Evolutionary conservation across 495 filamentous ascomycete genomes (phyloP), one percentile per base, ranked within the genome.

Genomic region (Penicillium diatomitis): DNA sequence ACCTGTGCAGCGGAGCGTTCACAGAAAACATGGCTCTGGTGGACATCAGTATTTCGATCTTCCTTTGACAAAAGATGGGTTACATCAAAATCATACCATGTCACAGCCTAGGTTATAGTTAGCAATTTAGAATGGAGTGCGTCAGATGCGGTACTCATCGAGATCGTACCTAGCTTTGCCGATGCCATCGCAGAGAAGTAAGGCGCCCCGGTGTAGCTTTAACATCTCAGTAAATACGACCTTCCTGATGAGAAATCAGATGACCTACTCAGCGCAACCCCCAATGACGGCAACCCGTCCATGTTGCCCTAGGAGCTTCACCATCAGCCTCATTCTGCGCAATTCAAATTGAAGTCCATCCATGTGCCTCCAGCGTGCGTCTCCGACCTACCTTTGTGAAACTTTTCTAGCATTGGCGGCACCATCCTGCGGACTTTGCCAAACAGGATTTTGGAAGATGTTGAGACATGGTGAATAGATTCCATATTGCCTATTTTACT

Each of bases 121-220:
- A 49, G 20, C 9, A 9, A 8, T n/a, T 3, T 3, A 2, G 20
- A 20, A 20, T 20, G 20, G 20, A 20, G 20, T 20, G 20, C 20
- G 0, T 20, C 20, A 20, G 20, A 20, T 20, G 20, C 20, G 20
- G 2, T 20, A 20, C 20, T 20, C 20, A 20, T 20, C 0, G 20
- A 20, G 2, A 53, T 66, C 50, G 48, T 69, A 70, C 81, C 79
- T 62, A 98, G 68, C 61, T 84, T 76, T 42, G 94, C 94, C 43
- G 88, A 94, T 35, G 92, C 92, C 80, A 95, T 95, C 40, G 92
- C 90, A 30, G 91, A 96, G 67, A 98, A 98, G 70, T 95, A 98
- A 35, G 92, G 92, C 41, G 92, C 92, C 34, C 92, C 92, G 7
- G 92, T 95, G 62, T 97, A 98, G 69, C 79, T 82, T 44, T 54